A percentile compares a stretch with the other conserved stretches of the same genome.
Evolutionary conservation across 495 filamentous ascomycete species (phyloP).

Genomic region (Aspergillus ostianus): DNA sequence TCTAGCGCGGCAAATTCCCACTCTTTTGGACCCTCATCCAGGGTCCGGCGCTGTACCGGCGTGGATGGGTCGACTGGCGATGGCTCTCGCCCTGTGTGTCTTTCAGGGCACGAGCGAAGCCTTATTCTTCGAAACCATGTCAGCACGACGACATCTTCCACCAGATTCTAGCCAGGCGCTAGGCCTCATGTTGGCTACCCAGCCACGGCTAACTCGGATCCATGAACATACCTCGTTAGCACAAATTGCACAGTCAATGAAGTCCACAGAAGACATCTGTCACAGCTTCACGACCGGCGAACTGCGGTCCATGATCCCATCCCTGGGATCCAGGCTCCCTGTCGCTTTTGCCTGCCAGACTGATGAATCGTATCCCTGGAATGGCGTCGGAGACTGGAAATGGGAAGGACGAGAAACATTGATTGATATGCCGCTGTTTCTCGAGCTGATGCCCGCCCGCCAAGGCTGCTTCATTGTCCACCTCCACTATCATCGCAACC

Average conservation of each 20-base stretch:
- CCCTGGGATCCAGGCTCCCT: background rate
- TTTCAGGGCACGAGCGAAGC: conserved; percentile 1
- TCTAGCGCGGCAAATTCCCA: background rate
- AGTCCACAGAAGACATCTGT: background rate
- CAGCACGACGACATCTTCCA: background rate
- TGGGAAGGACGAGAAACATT: background rate
- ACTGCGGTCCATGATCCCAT: background rate
- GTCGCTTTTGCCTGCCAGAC: conserved; percentile 4
- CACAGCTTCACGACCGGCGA: conserved; percentile 1
- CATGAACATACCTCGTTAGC: background rate
- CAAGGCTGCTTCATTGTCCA: conserved; percentile 1
- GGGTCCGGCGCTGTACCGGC: background rate
- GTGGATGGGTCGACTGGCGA: conserved; percentile 2
- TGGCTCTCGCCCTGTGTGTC: background rate
- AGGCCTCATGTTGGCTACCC: background rate
- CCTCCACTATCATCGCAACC: conserved; percentile 1
- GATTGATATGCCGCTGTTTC: conserved; percentile 4
- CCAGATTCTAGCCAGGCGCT: background rate
- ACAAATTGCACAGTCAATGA: background rate
- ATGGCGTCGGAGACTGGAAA: conserved; percentile 1
- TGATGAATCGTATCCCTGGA: conserved; percentile 2
- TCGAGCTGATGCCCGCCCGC: conserved; percentile 1
- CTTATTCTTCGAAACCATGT: conserved; percentile 4
- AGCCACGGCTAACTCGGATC: background rate
- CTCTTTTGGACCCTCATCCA: background rate